Evolutionary conservation across 129 eudicot genomes (phyloP).

Genomic region (Saussurea involucrata): DNA sequence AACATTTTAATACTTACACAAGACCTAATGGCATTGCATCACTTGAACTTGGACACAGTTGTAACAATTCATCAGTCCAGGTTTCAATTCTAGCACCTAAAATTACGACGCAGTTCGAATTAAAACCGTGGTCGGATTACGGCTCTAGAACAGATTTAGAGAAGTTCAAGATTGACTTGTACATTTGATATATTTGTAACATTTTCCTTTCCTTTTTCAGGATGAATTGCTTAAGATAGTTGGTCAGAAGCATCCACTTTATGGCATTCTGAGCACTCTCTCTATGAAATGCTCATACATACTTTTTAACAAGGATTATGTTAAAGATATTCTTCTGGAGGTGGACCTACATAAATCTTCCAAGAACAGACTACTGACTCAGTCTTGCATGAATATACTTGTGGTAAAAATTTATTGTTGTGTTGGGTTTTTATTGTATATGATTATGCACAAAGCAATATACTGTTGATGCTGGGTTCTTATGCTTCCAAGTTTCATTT

Average conservation of each 20-base stretch:
- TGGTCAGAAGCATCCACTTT: conserved; percentile 77
- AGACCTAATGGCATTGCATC: not conserved
- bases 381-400: conserved; percentile 86
- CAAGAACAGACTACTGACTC: conserved; percentile 36
- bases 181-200: not conserved
- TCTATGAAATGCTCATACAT: conserved; percentile 87
- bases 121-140: not conserved
- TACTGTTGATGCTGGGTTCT: not conserved
- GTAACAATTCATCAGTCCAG: not conserved
- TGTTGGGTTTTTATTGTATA: not conserved
- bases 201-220: conserved; percentile 33
- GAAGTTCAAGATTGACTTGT: too few relatives aligned
- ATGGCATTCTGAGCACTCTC: conserved; percentile 63
- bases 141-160: too few relatives aligned
- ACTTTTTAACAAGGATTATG: conserved; percentile 88
- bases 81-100: not conserved
- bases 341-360: conserved; percentile 50
- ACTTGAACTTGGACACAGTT: not conserved
- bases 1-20: not conserved
- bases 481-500: not conserved
- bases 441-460: not conserved
- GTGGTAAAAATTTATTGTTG: conserved; percentile 50
- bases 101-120: too few relatives aligned
- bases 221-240: conserved; percentile 73
- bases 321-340: conserved; percentile 79